Evolutionary conservation across 2,329 filamentous ascomycete genomes (phyloP).

Genomic region (Salinomyces thailandicus): DNA sequence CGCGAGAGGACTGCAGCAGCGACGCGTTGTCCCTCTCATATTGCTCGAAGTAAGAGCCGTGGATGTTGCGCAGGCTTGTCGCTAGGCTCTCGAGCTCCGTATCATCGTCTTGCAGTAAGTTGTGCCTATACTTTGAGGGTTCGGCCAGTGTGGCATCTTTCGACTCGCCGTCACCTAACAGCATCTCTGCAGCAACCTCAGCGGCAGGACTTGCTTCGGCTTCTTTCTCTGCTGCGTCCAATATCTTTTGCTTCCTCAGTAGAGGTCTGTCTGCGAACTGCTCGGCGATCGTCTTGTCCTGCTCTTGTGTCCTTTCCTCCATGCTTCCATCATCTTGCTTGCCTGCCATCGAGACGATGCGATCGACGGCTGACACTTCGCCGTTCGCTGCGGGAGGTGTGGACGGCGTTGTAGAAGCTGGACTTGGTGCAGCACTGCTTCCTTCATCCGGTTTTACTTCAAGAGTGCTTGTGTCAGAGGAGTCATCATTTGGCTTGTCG

Average conservation of each 20-base stretch:
- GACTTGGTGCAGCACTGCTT: constrained; percentile 5
- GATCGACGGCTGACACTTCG: constrained; percentile 54
- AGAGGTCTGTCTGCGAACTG: constrained; percentile 83
- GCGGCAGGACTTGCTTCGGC: constrained; percentile 40
- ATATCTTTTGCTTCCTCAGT: constrained; percentile 80
- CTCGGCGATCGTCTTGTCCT: constrained; percentile 76
- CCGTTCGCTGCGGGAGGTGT: constrained; percentile 24
- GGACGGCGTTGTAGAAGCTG: constrained; percentile 6
- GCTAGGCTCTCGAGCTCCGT: constrained; percentile 69
- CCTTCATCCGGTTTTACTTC: constrained; percentile 3
- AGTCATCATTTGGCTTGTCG: constrained; percentile 8
- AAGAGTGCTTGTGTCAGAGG: constrained; percentile 4
- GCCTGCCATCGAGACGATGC: constrained; percentile 64
- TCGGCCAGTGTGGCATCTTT: constrained; percentile 29
- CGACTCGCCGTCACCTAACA: constrained; percentile 24
- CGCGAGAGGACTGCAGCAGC: constrained; percentile 27
- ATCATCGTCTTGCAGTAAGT: constrained; percentile 80
- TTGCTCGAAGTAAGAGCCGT: constrained; percentile 69
- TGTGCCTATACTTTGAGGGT: constrained; percentile 48
- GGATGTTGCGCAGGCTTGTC: constrained; percentile 62
- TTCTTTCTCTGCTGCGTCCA: constrained; percentile 73
- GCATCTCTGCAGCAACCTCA: constrained; percentile 33
- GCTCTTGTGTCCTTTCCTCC: constrained; percentile 68
- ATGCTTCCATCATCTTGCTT: constrained; percentile 58
- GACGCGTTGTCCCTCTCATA: constrained; percentile 52